Evolutionary conservation across 1,284 basidiomycete genomes (phyloP).

Genomic region (Thecaphora thlaspeos): DNA sequence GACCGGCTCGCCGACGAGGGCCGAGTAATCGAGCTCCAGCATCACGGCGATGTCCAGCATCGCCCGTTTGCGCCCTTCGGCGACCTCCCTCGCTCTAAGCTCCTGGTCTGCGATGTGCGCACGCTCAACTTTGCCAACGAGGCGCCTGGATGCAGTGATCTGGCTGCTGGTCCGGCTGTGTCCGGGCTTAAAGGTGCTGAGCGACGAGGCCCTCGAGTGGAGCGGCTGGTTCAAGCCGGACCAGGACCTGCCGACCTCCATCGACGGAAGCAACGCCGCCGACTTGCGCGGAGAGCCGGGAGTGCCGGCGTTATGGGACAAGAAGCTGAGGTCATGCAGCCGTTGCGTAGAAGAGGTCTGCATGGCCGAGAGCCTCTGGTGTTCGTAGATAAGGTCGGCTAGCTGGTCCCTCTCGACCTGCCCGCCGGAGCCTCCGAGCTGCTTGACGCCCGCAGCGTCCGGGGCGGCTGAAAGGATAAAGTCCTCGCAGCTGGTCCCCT

Average conservation of each 20-base stretch:
- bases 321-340: no score
- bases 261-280: no score
- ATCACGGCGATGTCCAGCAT: slow-evolving; percentile 42
- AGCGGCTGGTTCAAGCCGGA: no score
- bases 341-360: no score
- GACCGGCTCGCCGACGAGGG: slow-evolving; percentile 31
- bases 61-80: slow-evolving; percentile 35
- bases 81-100: slow-evolving; percentile 42
- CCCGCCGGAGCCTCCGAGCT: neutral
- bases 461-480: slow-evolving; percentile 46
- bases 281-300: no score
- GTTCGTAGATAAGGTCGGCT: slow-evolving; percentile 47
- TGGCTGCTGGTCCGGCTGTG: slow-evolving; percentile 24
- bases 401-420: slow-evolving; percentile 34
- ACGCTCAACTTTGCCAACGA: slow-evolving; percentile 40
- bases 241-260: no score
- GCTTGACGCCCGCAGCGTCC: slow-evolving; percentile 7
- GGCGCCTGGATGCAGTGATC: slow-evolving; percentile 25
- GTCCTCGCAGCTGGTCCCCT: slow-evolving; percentile 48
- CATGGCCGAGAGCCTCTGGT: slow-evolving; percentile 14
- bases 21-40: slow-evolving; percentile 40
- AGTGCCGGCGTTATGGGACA: no score
- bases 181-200: slow-evolving; percentile 18
- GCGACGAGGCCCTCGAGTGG: slow-evolving; percentile 3
- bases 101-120: slow-evolving; percentile 44